Conservation (phyloP, 2,329 filamentous ascomycete species). For the Neofusicoccum sp. region DNA sequence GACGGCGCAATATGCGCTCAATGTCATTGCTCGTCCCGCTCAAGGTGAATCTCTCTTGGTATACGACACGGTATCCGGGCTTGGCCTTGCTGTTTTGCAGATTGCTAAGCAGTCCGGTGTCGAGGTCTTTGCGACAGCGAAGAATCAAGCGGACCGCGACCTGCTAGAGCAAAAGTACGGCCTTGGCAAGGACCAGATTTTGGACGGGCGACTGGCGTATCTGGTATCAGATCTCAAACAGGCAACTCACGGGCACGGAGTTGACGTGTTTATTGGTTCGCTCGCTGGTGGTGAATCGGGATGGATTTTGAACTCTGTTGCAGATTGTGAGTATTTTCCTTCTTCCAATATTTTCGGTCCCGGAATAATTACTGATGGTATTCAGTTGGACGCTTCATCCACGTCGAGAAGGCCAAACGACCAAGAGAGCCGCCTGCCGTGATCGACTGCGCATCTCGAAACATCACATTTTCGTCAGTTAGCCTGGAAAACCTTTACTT, state of each 20-base stretch:
- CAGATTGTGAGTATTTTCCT: too few species aligned
- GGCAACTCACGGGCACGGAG: background rate
- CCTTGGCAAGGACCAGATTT: background rate
- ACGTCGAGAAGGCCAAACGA: too few species aligned
- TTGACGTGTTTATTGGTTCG: too few species aligned
- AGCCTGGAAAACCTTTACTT: too few species aligned
- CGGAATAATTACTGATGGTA: too few species aligned
- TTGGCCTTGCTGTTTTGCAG: constrained; percentile 21
- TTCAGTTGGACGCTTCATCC: too few species aligned
- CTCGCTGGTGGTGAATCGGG: too few species aligned
- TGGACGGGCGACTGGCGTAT: background rate
- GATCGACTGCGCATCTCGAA: too few species aligned
- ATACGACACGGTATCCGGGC: constrained; percentile 20
- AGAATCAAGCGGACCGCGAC: constrained; percentile 10
- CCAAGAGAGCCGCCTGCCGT: too few species aligned
- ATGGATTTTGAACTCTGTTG: too few species aligned
- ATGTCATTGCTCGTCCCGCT: constrained; percentile 20
- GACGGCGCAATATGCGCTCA: constrained; percentile 20
- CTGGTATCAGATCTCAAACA: background rate
- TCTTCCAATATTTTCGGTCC: too few species aligned
- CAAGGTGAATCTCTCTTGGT: constrained; percentile 28
- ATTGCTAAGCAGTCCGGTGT: constrained; percentile 15
- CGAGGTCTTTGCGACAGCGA: constrained; percentile 20
- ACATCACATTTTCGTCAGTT: too few species aligned
- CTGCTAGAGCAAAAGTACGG: background rate